Conservation (phyloP, 164 flowering plant genomes). For the Annona squamosa region DNA sequence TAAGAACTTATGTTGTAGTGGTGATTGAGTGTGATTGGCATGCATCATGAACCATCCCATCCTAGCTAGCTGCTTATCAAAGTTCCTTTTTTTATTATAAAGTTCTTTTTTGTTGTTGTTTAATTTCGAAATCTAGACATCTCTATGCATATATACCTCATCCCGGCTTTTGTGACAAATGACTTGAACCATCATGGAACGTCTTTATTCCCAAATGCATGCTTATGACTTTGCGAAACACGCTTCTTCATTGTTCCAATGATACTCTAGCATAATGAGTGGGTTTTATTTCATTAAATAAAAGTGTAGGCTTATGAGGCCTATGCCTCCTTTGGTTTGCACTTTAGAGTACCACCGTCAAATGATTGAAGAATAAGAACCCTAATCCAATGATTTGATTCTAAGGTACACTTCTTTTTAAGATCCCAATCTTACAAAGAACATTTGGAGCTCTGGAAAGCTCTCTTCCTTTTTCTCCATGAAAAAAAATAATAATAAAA, state of each 20-base stretch:
- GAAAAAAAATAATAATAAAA: too few species aligned
- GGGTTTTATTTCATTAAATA: not conserved
- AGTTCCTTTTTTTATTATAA: too few species aligned
- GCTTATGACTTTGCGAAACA: not conserved
- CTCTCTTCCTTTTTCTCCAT: slow-evolving; percentile 3
- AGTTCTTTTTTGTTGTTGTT: too few species aligned
- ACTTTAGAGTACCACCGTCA: not conserved
- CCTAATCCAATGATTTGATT: slow-evolving; percentile 1
- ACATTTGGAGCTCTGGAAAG: slow-evolving; percentile 10
- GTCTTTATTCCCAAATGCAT: slow-evolving; percentile 8
- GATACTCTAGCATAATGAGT: not conserved
- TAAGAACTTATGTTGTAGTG: too few species aligned
- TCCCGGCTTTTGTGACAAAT: not conserved
- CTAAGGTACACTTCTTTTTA: slow-evolving; percentile 2
- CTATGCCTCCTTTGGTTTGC: not conserved
- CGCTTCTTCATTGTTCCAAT: not conserved
- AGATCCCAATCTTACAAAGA: slow-evolving; percentile 7
- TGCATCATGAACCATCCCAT: too few species aligned
- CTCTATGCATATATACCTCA: not conserved
- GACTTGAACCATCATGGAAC: not conserved
- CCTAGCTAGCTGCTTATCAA: too few species aligned
- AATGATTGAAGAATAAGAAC: slow-evolving; percentile 14
- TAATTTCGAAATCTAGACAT: too few species aligned
- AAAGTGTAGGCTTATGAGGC: not conserved
- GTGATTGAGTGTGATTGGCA: too few species aligned